These are phyloP conservation scores for Chlamydomonas sp. DNA, from an alignment of 139 green algal species.

Conservation along the genomic window DNA sequence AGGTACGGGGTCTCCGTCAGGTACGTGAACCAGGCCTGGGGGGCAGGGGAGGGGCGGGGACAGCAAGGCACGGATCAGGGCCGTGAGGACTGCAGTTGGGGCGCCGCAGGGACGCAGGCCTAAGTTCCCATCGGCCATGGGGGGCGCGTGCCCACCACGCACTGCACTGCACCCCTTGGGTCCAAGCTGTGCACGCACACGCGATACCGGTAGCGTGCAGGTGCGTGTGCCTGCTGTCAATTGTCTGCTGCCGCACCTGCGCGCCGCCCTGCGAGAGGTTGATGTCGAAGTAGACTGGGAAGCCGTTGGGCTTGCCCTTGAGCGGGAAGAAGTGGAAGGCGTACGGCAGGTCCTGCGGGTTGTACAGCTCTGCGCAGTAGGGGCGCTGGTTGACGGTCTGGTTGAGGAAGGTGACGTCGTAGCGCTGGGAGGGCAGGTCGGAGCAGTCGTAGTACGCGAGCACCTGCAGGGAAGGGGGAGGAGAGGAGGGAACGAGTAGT, in stretches of 20 bases:
- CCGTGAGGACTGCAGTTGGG: too few species aligned
- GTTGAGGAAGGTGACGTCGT: slow-evolving; percentile 54
- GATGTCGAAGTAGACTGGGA: slow-evolving; percentile 84
- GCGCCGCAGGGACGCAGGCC: too few species aligned
- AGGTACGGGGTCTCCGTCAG: too few species aligned
- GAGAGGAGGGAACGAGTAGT: too few species aligned
- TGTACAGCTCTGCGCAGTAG: slow-evolving; percentile 86
- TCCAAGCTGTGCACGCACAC: not conserved
- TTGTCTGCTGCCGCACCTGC: not conserved
- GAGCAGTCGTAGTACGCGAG: slow-evolving; percentile 80
- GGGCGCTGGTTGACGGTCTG: slow-evolving; percentile 59
- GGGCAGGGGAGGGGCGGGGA: too few species aligned
- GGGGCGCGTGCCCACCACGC: too few species aligned
- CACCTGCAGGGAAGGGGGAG: slow-evolving; percentile 21
- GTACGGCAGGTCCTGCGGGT: slow-evolving; percentile 73
- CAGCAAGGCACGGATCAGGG: too few species aligned
- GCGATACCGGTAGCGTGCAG: too few species aligned
- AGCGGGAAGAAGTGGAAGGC: slow-evolving; percentile 74
- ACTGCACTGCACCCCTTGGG: too few species aligned
- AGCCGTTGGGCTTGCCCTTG: slow-evolving; percentile 60
- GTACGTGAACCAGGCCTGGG: not conserved
- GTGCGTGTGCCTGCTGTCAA: too few species aligned
- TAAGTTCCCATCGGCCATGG: too few species aligned
- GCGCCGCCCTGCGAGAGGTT: slow-evolving; percentile 65
- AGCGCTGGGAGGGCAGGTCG: slow-evolving; percentile 49